Base-by-base conservation (phyloP, 1,139 yeast genomes). In the Zygosaccharomyces sapae region DNA sequence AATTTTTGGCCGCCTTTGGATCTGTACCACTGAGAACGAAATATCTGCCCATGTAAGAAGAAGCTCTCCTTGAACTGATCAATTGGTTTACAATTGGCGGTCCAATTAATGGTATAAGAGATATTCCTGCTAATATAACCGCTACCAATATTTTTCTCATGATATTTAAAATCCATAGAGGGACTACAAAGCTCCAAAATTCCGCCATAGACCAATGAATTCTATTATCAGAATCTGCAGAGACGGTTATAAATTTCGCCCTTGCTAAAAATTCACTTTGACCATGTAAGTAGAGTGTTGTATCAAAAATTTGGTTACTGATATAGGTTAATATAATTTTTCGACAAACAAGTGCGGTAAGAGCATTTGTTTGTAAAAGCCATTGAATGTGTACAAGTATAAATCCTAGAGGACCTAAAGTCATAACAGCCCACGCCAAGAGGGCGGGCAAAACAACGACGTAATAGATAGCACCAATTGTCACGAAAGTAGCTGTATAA, bases 361-460 rank as follows among this genome's bases (percentile, higher is more conserved):
- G 33, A 3, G 61, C 52, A 47, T 58, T 61, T 0, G 65, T 53
- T 33, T 59, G 53, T n/a, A 61, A 29, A 4, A 61, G n/a, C 57
- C 63, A 58, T 44, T 63, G 63, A 5, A 60, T 41, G 33, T 58
- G 59, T 13, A 56, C 58, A 30, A 61, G 42, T 2, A 59, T 30
- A 6, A 57, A 36, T n/a, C 67, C 66, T 22, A 62, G 27, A 4
- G 65, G 64, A 1, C 67, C 67, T 20, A 61, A 45, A 3, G 58
- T 34, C 12, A 58, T 16, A 3, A 57, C 38, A 1, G 59, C 53
- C 51, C 58, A 54, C 1, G 56, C 42, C 19, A 55, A 35, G n/a
- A 59, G 33, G 3, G 57, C 40, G 1, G 67, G 67, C 24, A 63
- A 46, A 4, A 62, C 30, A 1, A 54, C 19, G 8, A 60, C 39